phyloP scores from a whole-genome alignment of 805 yeast genomes.

The Saturnispora gosingensis region DNA sequence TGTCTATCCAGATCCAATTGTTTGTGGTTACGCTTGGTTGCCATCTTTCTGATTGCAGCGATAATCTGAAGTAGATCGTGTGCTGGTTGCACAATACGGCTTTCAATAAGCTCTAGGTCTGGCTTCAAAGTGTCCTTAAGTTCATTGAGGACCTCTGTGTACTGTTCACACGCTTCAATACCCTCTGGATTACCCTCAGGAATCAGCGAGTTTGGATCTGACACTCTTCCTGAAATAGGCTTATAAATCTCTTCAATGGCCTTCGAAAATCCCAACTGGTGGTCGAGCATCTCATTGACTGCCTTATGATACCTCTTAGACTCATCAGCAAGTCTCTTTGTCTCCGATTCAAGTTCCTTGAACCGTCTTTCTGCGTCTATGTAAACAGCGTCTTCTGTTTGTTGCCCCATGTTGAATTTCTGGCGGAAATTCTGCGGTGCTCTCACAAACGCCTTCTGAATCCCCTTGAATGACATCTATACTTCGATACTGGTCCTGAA shows the following conservation, averaged over 20 bases:
- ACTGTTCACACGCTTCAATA: slow-evolving; percentile 87
- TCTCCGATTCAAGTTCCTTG: slow-evolving; percentile 82
- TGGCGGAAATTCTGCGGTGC: slow-evolving; percentile 91
- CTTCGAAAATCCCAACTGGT: slow-evolving; percentile 90
- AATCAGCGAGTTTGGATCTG: slow-evolving; percentile 77
- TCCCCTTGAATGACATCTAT: slow-evolving; percentile 78
- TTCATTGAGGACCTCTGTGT: slow-evolving; percentile 78
- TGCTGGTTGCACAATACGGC: slow-evolving; percentile 84
- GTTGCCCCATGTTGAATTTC: slow-evolving; percentile 80
- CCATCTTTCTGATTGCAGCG: slow-evolving; percentile 81
- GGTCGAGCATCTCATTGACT: slow-evolving; percentile 86
- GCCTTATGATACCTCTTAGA: slow-evolving; percentile 85
- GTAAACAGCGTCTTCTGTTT: slow-evolving; percentile 79
- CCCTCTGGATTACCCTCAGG: slow-evolving; percentile 97
- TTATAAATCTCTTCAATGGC: slow-evolving; percentile 94
- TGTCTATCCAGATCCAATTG: slow-evolving; percentile 89
- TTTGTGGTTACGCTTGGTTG: slow-evolving; percentile 91
- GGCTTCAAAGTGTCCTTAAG: slow-evolving; percentile 82
- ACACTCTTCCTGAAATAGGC: slow-evolving; percentile 86
- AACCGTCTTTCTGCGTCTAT: slow-evolving; percentile 94
- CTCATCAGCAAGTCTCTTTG: slow-evolving; percentile 83
- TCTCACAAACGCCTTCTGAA: slow-evolving; percentile 68
- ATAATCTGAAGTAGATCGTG: slow-evolving; percentile 81
- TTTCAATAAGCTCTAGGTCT: slow-evolving; percentile 84
- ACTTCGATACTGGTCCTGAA: not conserved